Base-by-base conservation (phyloP, 1,284 basidiomycete species). In the Fomes fomentarius region DNA sequence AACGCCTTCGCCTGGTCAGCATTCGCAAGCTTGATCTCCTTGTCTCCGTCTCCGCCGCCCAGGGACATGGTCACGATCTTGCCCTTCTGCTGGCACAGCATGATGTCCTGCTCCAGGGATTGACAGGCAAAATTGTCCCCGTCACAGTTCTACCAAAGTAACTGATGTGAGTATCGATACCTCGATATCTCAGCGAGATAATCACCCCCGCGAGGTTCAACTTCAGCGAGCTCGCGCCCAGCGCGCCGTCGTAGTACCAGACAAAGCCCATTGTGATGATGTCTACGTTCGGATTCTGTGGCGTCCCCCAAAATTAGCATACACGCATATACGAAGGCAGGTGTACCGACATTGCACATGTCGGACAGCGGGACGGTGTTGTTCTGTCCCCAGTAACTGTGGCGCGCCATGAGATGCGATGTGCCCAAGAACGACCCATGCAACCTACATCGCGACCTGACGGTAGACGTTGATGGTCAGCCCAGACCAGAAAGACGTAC, bases 41-140 rank as follows among this genome's bases (percentile, higher is more conserved):
- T 4, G 77, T 80, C 3, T 82, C 84, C 28, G 28, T 30, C 28
- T 6, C 28, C 28, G 35, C 87, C 86, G 35, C 86, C 86, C 22
- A 88, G 71, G 57, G 79, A 82, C 52, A 88, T 69, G 1, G 85
- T 87, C 56, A 88, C 74, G 30, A 84, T 81, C 68, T 87, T 88
- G 30, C 86, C 86, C 25, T 75, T 78, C 3, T 40, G 10, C 19
- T 40, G 39, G 21, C 39, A 40, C 12, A 24, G 3, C 7, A 24
- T 24, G 39, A 40, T 40, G 39, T 11, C 39, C 12, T 24, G 12
- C 3, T 11, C 39, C 17, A 37, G 5, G 9, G 17, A 2, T 8
- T 37, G 35, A 17, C 35, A 40, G 21, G 21, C 12, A 15, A 37
- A 40, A 19, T 21, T 40, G 24, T 40, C 39, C 2, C 21, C 21